Evolutionary conservation across 352 stramenopile genomes (phyloP).

Genomic region (Phytophthora sp.): DNA sequence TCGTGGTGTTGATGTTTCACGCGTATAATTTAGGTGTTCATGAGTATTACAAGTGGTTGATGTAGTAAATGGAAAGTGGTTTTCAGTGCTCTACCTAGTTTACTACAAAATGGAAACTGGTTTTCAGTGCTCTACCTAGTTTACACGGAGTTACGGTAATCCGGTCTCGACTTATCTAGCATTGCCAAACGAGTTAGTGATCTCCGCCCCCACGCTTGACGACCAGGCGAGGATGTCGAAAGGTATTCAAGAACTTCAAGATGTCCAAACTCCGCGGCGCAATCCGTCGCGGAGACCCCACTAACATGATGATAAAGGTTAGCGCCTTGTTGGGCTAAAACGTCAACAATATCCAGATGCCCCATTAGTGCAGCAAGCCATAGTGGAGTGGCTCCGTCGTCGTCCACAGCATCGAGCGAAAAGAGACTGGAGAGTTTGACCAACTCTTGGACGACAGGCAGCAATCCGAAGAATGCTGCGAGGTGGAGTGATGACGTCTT

Average conservation of each 20-base stretch:
- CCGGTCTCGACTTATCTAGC: not conserved
- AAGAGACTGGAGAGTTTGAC: constrained; percentile 12
- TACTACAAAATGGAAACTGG: too few species aligned
- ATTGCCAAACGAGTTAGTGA: constrained; percentile 22
- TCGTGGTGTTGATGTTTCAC: not conserved
- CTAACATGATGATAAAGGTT: constrained; percentile 25
- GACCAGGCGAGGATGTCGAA: constrained; percentile 24
- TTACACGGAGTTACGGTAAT: constrained; percentile 1
- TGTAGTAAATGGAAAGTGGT: too few species aligned
- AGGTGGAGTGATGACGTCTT: constrained; percentile 43
- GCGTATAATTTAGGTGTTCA: not conserved
- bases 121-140: too few species aligned
- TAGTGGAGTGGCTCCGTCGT: constrained; percentile 38
- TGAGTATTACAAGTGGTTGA: too few species aligned
- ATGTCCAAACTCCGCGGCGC: constrained; percentile 41
- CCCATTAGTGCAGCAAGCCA: constrained; percentile 48
- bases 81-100: too few species aligned
- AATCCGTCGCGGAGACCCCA: constrained; percentile 27
- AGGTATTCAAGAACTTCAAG: constrained; percentile 45
- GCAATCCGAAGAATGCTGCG: constrained; percentile 39
- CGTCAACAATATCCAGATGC: constrained; percentile 38
- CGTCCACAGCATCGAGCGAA: constrained; percentile 35
- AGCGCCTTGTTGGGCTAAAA: constrained; percentile 41
- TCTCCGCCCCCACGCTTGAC: not conserved
- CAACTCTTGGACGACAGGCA: constrained; percentile 31